A percentile compares a stretch with the other conserved stretches of the same genome.
phyloP scores from a whole-genome alignment of 768 basidiomycete species.

The Lentinula sp. region DNA sequence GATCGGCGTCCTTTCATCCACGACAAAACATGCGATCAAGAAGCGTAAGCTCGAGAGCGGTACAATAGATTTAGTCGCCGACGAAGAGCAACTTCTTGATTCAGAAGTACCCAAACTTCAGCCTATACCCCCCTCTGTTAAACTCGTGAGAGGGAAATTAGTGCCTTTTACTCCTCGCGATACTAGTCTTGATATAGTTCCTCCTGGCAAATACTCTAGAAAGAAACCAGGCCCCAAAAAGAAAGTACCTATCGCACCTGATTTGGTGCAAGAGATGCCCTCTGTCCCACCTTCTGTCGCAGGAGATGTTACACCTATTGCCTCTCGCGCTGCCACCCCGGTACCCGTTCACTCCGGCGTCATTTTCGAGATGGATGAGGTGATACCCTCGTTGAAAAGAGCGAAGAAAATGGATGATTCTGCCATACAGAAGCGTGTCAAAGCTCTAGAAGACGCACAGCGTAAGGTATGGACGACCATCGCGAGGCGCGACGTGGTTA shows the following conservation, averaged over 20 bases:
- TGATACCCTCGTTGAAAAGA: constrained; percentile 63
- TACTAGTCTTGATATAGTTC: constrained; percentile 52
- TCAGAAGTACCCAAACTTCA: constrained; percentile 21
- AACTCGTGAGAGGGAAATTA: neutral
- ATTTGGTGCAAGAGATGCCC: constrained; percentile 43
- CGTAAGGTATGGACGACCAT: constrained; percentile 89
- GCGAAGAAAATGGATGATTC: constrained; percentile 74
- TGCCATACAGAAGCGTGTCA: constrained; percentile 69
- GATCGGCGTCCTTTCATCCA: constrained; percentile 32
- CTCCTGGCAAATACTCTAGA: constrained; percentile 42
- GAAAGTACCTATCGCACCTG: constrained; percentile 49
- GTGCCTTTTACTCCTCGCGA: constrained; percentile 32
- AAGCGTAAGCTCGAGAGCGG: constrained; percentile 54
- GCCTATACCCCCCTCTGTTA: constrained; percentile 1
- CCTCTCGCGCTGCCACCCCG: constrained; percentile 70
- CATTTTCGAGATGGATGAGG: constrained; percentile 69
- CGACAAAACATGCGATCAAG: constrained; percentile 46
- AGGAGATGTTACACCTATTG: constrained; percentile 66
- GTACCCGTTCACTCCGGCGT: constrained; percentile 48
- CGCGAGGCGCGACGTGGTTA: constrained; percentile 76
- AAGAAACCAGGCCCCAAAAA: constrained; percentile 54
- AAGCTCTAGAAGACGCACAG: constrained; percentile 77
- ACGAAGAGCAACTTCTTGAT: constrained; percentile 37
- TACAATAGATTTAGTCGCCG: constrained; percentile 30
- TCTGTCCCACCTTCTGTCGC: constrained; percentile 52